A percentile compares a stretch with the other conserved stretches of the same genome.
phyloP scores from a whole-genome alignment of 2,329 filamentous ascomycete genomes.

The Ceratocystis eucalypticola region DNA sequence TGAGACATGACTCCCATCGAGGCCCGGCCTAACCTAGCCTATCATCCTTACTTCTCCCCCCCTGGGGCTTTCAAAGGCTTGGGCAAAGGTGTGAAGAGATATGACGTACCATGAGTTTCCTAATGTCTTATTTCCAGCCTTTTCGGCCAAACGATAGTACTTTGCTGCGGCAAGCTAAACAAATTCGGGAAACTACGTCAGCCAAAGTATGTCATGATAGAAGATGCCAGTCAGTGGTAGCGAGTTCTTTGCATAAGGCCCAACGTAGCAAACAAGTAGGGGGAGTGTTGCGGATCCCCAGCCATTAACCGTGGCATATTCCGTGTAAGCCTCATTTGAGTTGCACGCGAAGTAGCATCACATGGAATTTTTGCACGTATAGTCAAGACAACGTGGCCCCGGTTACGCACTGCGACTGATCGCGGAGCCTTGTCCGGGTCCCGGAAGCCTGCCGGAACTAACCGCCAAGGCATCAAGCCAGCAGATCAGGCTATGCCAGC shows the following conservation, averaged over 20 bases:
- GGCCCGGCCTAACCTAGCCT: not conserved
- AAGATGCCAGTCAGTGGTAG: not conserved
- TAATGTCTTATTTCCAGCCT: slow-evolving; percentile 75
- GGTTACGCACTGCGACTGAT: not conserved
- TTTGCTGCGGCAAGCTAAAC: slow-evolving; percentile 62
- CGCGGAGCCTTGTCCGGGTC: not conserved
- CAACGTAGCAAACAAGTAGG: not conserved
- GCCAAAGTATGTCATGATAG: not conserved
- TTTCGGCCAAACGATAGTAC: slow-evolving; percentile 84
- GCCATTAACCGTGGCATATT: not conserved
- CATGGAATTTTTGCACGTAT: not conserved
- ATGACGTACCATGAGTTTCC: slow-evolving; percentile 80
- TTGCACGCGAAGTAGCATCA: not conserved
- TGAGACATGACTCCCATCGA: not conserved
- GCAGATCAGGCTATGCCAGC: not conserved
- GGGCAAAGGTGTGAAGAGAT: not conserved
- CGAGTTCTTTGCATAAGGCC: not conserved
- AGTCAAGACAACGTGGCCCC: not conserved
- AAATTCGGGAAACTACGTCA: not conserved
- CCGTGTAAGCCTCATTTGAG: not conserved
- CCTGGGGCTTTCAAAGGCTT: not conserved
- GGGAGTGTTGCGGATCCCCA: not conserved
- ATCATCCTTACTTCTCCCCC: not conserved
- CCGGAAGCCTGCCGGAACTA: not conserved
- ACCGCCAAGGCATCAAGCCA: not conserved